Evolutionary conservation across 108 stramenopile species (phyloP), one percentile per base, ranked within the genome.

Genomic region (Parmales sp.): DNA sequence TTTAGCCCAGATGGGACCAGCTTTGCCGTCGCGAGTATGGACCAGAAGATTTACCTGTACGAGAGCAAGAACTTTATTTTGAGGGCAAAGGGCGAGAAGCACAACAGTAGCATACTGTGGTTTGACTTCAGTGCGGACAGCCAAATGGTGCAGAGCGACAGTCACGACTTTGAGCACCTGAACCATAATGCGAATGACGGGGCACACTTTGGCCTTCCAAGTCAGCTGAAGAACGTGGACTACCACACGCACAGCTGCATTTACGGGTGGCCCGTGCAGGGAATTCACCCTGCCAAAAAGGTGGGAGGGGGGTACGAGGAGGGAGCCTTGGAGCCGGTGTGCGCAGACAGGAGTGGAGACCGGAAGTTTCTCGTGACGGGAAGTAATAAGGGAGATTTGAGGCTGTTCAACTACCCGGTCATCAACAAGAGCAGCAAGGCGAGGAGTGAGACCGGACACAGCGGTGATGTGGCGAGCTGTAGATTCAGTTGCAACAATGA

Each of bases 181-280:
- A 82, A 69, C 76, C 66, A 68, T 18, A 77, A 78, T 43, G 66
- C 69, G 31, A 43, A 41, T 20, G 74, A 69, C 66, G 66, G 66
- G 8, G 45, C 45, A 1, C 66, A 31, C 66, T 44, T 67, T 25
- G 44, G 66, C 0, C 66, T 67, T 1, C 66, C 66, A 9, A 48
- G 67, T 0, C 36, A 77, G 38, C 46, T 86, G 71, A 78, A 75
- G 31, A 86, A 89, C 67, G 76, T 74, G 0, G 64, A 69, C 19
- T 89, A 86, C 86, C 69, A 72, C 39, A 84, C 87, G 7, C 39
- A 83, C 7, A 84, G 83, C 0, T 76, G 74, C 25, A 70, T 74
- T 0, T 79, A 82, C 25, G 54, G 69, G 7, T 88, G 83, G 84
- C 49, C 74, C 31, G 77, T 71, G 5, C 88, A 86, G 50, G 88